Evolutionary conservation across 2,329 filamentous ascomycete species (phyloP), one percentile per base, ranked within the genome.

Genomic region (Stagonosporopsis cucurbitacearum): DNA sequence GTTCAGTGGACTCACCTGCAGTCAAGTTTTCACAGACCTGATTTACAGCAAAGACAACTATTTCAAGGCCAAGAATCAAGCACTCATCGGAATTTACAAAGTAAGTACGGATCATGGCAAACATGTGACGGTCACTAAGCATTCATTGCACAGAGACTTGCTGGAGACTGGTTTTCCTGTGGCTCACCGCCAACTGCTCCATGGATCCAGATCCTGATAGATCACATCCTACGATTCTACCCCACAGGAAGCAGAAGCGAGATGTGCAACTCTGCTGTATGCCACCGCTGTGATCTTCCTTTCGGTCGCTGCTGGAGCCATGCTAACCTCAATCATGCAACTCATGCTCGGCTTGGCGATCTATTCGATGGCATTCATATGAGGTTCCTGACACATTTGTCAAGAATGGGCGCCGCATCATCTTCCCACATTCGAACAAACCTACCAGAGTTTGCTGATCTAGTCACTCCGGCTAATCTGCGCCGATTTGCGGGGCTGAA

Each of bases 221-320:
- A 68, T 72, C 83, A 87, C 68, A 30, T 80, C 3, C 73, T 88
- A 35, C 79, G 86, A 0, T 79, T 88, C 44, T 83, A 86, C 64
- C 86, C 86, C 0, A 81, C 82, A 39, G 71, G 74, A 11, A 75
- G 41, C 3, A 15, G 79, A 8, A 72, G 75, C 23, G 86, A 89
- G 73, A 78, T 86, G 2, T 90, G 87, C 76, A 83, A 79, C 68
- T 87, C 81, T 58, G 82, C 83, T 2, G 79, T 79, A 48, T 89
- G 87, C 74, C 86, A 88, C 72, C 81, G 87, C 15, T 78, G 79
- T 49, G 81, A 80, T 5, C 74, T 89, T 22, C 80, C 85, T 13
- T 89, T 88, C 62, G 86, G 86, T 32, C 81, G 77, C 25, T 69
- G 78, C 72, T 90, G 86, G 86, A 86, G 82, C 65, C 87, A 89